A percentile compares a stretch with the other conserved stretches of the same genome.
Evolutionary conservation across 495 filamentous ascomycete genomes (phyloP).

Genomic region (Clavariopsis aquatica): DNA sequence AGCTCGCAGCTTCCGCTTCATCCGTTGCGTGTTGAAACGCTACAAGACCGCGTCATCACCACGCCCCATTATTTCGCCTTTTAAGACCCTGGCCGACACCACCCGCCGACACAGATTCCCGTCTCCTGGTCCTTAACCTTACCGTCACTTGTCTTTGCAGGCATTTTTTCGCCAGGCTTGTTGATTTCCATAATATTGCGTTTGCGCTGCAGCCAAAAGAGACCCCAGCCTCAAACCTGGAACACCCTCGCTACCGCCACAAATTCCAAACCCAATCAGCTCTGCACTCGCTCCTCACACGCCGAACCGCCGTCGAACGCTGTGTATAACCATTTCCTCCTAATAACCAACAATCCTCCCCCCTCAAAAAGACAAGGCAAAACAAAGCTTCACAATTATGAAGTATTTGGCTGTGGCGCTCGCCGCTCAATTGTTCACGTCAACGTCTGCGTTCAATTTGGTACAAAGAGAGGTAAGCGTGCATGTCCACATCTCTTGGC

Average conservation of each 20-base stretch:
- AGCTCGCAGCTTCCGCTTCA: not conserved
- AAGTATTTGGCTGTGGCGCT: slow-evolving; percentile 34
- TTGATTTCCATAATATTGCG: not conserved
- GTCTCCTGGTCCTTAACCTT: not conserved
- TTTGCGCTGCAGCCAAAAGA: not conserved
- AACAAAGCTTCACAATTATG: slow-evolving; percentile 26
- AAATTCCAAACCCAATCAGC: no score
- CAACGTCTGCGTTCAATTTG: slow-evolving; percentile 39
- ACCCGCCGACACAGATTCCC: not conserved
- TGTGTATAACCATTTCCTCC: slow-evolving; percentile 2
- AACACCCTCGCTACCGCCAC: not conserved
- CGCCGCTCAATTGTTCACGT: slow-evolving; percentile 29
- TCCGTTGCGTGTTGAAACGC: not conserved
- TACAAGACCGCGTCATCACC: not conserved
- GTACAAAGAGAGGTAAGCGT: slow-evolving; percentile 39
- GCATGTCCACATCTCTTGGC: slow-evolving; percentile 29
- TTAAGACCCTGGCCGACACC: not conserved
- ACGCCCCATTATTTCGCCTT: not conserved
- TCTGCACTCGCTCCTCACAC: not conserved
- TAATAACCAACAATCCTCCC: slow-evolving; percentile 1
- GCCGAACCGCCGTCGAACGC: not conserved
- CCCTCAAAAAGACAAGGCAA: no score
- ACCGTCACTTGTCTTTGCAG: not conserved
- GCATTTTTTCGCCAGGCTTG: not conserved
- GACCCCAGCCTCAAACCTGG: not conserved